phyloP scores from a whole-genome alignment of 495 filamentous ascomycete species.

The Aspergillus biplanus region DNA sequence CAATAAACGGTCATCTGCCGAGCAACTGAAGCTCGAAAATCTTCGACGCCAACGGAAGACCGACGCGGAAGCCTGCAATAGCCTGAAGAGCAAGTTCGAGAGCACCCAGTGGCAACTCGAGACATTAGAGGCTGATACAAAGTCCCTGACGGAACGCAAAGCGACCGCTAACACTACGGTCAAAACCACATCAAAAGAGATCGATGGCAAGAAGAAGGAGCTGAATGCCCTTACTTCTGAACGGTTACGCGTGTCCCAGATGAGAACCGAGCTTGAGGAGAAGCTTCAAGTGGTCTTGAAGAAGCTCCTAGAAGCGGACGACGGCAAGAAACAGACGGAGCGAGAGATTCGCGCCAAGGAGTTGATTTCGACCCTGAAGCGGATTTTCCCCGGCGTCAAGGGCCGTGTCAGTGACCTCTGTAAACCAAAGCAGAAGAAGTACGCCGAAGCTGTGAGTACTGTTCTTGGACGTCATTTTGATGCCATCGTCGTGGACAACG shows the following conservation, averaged over 20 bases:
- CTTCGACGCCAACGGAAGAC: conserved; percentile 83
- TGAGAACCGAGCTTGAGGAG: conserved; percentile 86
- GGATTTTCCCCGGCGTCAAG: conserved; percentile 88
- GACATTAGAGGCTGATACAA: conserved; percentile 72
- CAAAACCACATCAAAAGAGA: conserved; percentile 71
- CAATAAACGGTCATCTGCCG: conserved; percentile 77
- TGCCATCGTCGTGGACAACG: conserved; percentile 92
- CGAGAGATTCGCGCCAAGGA: conserved; percentile 77
- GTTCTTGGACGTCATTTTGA: conserved; percentile 93
- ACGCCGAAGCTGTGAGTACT: conserved; percentile 86
- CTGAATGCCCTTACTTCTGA: conserved; percentile 85
- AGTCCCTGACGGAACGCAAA: conserved; percentile 68
- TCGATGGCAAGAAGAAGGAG: conserved; percentile 88
- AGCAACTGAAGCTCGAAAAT: conserved; percentile 83
- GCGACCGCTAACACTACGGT: conserved; percentile 59
- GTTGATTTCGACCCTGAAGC: conserved; percentile 80
- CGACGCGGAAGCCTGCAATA: conserved; percentile 86
- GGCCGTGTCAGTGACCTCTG: conserved; percentile 91
- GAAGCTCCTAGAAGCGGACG: conserved; percentile 80
- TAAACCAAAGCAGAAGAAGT: conserved; percentile 95
- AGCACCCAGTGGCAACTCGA: conserved; percentile 70
- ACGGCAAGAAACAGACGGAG: conserved; percentile 80
- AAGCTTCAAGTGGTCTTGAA: conserved; percentile 79
- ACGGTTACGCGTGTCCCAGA: conserved; percentile 74
- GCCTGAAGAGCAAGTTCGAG: conserved; percentile 83